Conservation (phyloP, 2,329 filamentous ascomycete species). For the Penicillium brasilianum region DNA sequence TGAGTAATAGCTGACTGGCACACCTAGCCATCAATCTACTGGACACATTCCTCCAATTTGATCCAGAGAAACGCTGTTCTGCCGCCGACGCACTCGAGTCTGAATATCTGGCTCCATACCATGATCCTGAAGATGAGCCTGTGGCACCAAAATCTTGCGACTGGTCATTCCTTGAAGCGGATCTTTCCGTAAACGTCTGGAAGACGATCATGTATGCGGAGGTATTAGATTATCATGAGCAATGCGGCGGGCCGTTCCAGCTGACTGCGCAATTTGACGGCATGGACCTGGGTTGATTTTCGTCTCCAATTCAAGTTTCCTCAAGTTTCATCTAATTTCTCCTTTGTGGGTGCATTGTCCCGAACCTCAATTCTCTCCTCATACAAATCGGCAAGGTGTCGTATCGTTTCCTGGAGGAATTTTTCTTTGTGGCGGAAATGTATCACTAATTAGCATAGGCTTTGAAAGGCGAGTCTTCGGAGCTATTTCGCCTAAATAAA, state of each 20-base stretch:
- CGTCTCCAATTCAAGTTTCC: neutral
- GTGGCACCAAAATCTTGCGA: conserved; percentile 90
- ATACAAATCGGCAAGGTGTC: too few species aligned
- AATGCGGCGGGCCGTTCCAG: conserved; percentile 1
- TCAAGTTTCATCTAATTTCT: neutral
- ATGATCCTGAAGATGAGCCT: conserved; percentile 95
- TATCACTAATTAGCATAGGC: too few species aligned
- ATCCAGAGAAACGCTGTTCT: conserved; percentile 89
- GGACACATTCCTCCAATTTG: conserved; percentile 95
- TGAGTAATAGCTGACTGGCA: conserved; percentile 18
- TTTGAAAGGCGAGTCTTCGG: too few species aligned
- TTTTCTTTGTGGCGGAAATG: too few species aligned
- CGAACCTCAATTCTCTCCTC: too few species aligned
- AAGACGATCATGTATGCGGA: conserved; percentile 94
- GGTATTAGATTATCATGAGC: conserved; percentile 27
- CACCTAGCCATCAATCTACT: conserved; percentile 82
- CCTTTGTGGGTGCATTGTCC: too few species aligned
- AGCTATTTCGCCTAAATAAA: too few species aligned
- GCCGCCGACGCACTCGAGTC: conserved; percentile 83
- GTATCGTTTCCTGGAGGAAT: too few species aligned
- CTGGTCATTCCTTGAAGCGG: too few species aligned
- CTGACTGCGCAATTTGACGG: conserved; percentile 8
- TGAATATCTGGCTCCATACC: conserved; percentile 93
- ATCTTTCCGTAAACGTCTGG: conserved; percentile 96
- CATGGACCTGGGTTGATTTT: conserved; percentile 17